A percentile compares a stretch with the other conserved stretches of the same genome.
Evolutionary conservation across 208 protist genomes (phyloP).

Genomic region (Leishmania turanica): DNA sequence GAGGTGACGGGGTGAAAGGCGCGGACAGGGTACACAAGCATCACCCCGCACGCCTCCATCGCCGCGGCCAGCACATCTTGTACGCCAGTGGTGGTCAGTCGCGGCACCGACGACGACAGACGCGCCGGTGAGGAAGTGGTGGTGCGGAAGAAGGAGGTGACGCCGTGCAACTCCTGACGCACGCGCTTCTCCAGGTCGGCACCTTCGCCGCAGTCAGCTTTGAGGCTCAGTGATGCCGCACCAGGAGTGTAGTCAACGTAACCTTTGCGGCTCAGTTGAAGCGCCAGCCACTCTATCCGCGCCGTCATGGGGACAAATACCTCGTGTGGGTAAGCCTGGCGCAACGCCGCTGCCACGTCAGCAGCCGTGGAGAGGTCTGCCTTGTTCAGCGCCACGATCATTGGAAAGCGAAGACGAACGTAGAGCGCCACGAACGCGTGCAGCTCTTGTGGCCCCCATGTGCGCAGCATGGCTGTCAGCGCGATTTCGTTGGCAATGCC

Average conservation of each 20-base stretch:
- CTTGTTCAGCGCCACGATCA: slow-evolving; percentile 94
- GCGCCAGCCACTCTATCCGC: slow-evolving; percentile 75
- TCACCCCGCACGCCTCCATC: slow-evolving; percentile 50
- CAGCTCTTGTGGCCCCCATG: slow-evolving; percentile 76
- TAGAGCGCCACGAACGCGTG: slow-evolving; percentile 92
- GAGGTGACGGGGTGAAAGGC: slow-evolving; percentile 58
- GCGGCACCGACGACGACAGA: background rate
- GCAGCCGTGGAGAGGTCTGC: slow-evolving; percentile 67
- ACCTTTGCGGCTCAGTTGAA: slow-evolving; percentile 59
- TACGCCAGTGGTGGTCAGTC: slow-evolving; percentile 72
- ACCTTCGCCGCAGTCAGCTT: slow-evolving; percentile 12
- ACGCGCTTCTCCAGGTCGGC: slow-evolving; percentile 27
- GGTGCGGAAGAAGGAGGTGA: slow-evolving; percentile 38
- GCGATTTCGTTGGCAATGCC: slow-evolving; percentile 53
- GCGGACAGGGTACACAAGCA: slow-evolving; percentile 67
- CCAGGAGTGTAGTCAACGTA: slow-evolving; percentile 69
- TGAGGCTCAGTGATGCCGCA: slow-evolving; percentile 26
- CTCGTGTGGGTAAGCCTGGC: slow-evolving; percentile 68
- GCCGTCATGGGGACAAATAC: slow-evolving; percentile 80
- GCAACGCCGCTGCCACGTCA: slow-evolving; percentile 45
- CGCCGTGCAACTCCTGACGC: slow-evolving; percentile 32
- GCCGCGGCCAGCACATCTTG: slow-evolving; percentile 79
- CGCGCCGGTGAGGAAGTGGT: background rate
- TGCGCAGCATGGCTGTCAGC: slow-evolving; percentile 32
- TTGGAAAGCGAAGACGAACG: slow-evolving; percentile 89